Percentiles rank a stretch among this genome's conserved stretches.
Evolutionary conservation across 75 land plant species (phyloP).

Genomic region (Cryptomeria japonica): DNA sequence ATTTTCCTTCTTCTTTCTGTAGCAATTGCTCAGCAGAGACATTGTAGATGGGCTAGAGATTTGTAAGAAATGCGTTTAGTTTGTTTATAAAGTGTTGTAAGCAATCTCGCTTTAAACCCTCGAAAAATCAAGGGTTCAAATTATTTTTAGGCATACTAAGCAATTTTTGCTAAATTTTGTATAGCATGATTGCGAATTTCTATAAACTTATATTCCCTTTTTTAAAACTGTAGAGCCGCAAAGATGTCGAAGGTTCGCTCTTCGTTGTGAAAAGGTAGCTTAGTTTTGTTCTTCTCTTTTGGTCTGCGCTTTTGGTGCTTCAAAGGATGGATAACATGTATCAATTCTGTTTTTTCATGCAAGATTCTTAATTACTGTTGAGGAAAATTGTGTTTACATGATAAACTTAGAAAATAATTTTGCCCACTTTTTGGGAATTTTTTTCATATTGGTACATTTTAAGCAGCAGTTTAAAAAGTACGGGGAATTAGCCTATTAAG

Average conservation of each 20-base stretch:
- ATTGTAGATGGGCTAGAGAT: background rate
- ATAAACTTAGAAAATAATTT: background rate
- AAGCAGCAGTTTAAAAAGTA: background rate
- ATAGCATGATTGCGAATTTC: background rate
- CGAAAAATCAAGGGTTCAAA: background rate
- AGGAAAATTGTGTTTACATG: background rate
- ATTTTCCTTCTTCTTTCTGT: background rate
- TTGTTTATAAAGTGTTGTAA: background rate
- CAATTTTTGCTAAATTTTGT: background rate
- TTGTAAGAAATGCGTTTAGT: background rate
- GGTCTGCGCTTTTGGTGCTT: background rate
- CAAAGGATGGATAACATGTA: background rate
- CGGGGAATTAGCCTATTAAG: background rate
- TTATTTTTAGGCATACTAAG: background rate
- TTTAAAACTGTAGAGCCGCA: slow-evolving; percentile 75
- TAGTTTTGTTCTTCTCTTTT: background rate
- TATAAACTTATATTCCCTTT: slow-evolving; percentile 1
- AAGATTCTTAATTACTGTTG: background rate
- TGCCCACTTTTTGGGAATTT: background rate
- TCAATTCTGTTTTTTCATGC: background rate
- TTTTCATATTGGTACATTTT: background rate
- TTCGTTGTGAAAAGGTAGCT: slow-evolving; percentile 93
- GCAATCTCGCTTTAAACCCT: background rate
- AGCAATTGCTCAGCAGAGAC: background rate
- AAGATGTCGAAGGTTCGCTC: slow-evolving; percentile 99